phyloP scores from a whole-genome alignment of 2,329 filamentous ascomycete species.

The Arachnomyces sp. region DNA sequence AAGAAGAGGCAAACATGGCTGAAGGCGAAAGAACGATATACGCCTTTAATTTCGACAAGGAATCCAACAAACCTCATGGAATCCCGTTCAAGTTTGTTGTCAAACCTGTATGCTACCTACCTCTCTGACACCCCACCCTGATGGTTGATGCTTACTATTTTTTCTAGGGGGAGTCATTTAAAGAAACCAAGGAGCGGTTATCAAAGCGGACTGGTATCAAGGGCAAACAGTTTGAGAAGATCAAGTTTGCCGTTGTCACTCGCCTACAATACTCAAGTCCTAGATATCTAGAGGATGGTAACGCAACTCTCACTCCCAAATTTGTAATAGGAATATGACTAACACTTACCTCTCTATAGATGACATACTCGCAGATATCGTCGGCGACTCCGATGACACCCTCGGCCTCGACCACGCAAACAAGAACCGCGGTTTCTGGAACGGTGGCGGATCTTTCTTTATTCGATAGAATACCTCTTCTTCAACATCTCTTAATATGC shows the following conservation, averaged over 20 bases:
- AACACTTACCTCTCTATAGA: slow-evolving; percentile 22
- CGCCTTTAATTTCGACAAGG: slow-evolving; percentile 88
- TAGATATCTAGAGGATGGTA: slow-evolving; percentile 80
- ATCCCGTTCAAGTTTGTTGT: slow-evolving; percentile 86
- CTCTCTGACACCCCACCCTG: background rate
- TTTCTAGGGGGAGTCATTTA: slow-evolving; percentile 68
- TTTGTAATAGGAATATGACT: background rate
- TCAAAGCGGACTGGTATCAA: slow-evolving; percentile 90
- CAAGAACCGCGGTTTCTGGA: slow-evolving; percentile 52
- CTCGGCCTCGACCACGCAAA: slow-evolving; percentile 60
- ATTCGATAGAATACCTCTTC: slow-evolving; percentile 44
- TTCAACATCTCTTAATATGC: slow-evolving; percentile 5
- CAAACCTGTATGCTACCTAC: slow-evolving; percentile 58
- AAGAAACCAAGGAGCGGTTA: slow-evolving; percentile 87
- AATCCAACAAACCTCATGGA: slow-evolving; percentile 73
- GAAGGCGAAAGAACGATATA: slow-evolving; percentile 62
- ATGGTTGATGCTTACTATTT: slow-evolving; percentile 1
- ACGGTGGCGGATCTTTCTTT: slow-evolving; percentile 55
- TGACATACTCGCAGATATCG: slow-evolving; percentile 42
- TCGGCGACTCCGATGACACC: slow-evolving; percentile 72
- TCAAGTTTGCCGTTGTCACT: slow-evolving; percentile 82
- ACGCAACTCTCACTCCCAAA: slow-evolving; percentile 26
- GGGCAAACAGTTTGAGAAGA: slow-evolving; percentile 97
- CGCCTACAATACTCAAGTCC: slow-evolving; percentile 65
- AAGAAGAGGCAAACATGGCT: slow-evolving; percentile 55